Evolutionary conservation across 2,329 filamentous ascomycete species (phyloP), one percentile per base, ranked within the genome.

Genomic region (Trichoderma citrinoviride): DNA sequence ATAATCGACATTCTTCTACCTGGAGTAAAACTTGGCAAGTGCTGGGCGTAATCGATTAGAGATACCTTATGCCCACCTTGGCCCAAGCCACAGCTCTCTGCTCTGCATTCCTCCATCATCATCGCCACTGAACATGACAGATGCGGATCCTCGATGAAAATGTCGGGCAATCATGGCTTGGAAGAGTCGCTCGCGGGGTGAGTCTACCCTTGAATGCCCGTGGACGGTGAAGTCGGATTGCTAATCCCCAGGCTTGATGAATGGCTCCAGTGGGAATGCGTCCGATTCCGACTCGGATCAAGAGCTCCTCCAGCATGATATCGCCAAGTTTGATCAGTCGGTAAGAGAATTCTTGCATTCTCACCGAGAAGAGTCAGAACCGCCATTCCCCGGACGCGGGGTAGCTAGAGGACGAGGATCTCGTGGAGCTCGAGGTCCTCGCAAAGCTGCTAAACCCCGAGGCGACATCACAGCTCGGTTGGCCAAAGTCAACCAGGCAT

Each of bases 381-480:
- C 67, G 7, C 64, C 69, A 5, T 65, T 65, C 19, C 65, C 68
- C 4, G 37, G 29, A 19, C 70, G 71, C 14, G 68, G 72, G 43
- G 69, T 66, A 6, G 46, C 63, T 23, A 71, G 73, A 27, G 73
- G 71, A 19, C 71, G 71, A 61, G 72, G 78, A 29, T 65, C 73
- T 54, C 75, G 79, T 14, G 83, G 78, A 29, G 65, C 73, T 52
- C 75, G 79, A 15, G 83, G 83, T 7, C 83, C 83, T 27, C 79
- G 84, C 19, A 86, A 87, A 73, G 83, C 86, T 25, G 87, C 85
- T 8, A 89, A 91, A 73, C 89, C 88, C 17, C 85, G 88, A 50
- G 86, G 83, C 46, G 88, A 92, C 69, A 91, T 93, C 74, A 91
- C 89, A 71, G 80, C 85, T 46, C 81, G 88, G 47, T 81, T 93